phyloP scores from a whole-genome alignment of 2,329 filamentous ascomycete genomes.

The Beauveria sp. region DNA sequence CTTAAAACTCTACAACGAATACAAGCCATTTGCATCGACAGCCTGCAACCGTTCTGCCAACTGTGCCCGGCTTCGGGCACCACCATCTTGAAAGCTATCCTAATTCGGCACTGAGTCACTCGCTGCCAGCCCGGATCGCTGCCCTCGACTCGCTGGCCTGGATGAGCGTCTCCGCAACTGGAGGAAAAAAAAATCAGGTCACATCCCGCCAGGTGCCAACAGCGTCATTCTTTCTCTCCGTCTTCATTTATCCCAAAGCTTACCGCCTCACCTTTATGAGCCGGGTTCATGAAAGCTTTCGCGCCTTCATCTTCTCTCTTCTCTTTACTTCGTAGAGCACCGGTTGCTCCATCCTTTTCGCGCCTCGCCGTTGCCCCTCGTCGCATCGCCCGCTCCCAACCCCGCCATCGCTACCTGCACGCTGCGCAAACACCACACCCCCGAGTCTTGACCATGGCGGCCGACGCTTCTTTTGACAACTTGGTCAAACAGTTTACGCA shows the following conservation, averaged over 20 bases:
- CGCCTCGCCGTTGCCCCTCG: neutral
- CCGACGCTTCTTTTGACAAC: conserved; percentile 11
- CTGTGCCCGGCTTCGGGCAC: neutral
- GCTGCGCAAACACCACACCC: neutral
- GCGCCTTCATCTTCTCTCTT: neutral
- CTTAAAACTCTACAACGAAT: too few relatives aligned
- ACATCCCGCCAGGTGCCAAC: conserved; percentile 1
- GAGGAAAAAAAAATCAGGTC: conserved; percentile 5
- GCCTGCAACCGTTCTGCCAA: neutral
- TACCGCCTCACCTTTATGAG: neutral
- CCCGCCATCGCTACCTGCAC: conserved; percentile 8
- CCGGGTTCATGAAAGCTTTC: conserved; percentile 11
- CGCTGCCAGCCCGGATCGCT: neutral
- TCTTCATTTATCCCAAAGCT: neutral
- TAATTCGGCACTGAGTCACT: neutral
- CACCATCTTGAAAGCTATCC: neutral
- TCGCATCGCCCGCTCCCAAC: neutral
- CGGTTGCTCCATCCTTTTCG: conserved; percentile 11
- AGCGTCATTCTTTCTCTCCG: neutral
- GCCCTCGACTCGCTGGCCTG: neutral
- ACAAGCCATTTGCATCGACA: too few relatives aligned
- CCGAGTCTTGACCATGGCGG: conserved; percentile 9
- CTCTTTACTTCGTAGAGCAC: conserved; percentile 11
- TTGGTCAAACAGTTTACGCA: conserved; percentile 10
- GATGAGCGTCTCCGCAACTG: conserved; percentile 1